Base-by-base conservation (phyloP, 2,329 filamentous ascomycete species). In the Canariomyces notabilis region DNA sequence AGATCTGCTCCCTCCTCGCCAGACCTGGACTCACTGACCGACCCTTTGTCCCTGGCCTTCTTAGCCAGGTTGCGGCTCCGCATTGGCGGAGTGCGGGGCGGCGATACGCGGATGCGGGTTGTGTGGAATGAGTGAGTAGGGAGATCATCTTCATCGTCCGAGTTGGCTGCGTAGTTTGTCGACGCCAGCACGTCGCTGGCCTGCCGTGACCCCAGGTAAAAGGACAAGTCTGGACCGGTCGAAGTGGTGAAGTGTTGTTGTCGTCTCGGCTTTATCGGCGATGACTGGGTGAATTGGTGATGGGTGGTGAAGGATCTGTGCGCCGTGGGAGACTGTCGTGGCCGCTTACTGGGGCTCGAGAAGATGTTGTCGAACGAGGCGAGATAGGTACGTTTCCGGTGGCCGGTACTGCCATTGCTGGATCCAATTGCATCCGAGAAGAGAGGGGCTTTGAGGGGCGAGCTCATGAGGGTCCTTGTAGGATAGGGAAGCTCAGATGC, bases 131-230 rank as follows among this genome's bases (percentile, higher is more conserved):
- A 89, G 61, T 87, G 84, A 33, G 82, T 70, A 3, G 89, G 87
- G 2, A 94, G 74, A 45, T 95, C 89, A 40, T 95, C 89, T 36
- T 95, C 90, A 46, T 95, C 87, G 56, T 93, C 87, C 12, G 82
- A 82, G 41, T 73, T 74, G 37, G 79, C 75, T 22, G 77, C 75
- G 66, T 83, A 78, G 70, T 75, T 79, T 67, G 77, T 51, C 32
- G 80, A 70, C 50, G 76, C 66, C 54, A 80, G 72, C 45, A 81
- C 76, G 49, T 84, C 80, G 26, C 82, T 79, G 50, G 89, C 76
- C 41, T 82, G 83, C 42, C 82, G 80, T 40, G 80, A 76, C 50
- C 85, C 80, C 21, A 83, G 82, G 62, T 89, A 88, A 63, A 95
- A 90, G 40, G 88, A 89, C 33, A 91, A 74, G 53, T 84, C 81